These are phyloP conservation scores for Trypanosoma cruzi DNA, from an alignment of 208 protist species.

Conservation along the genomic window DNA sequence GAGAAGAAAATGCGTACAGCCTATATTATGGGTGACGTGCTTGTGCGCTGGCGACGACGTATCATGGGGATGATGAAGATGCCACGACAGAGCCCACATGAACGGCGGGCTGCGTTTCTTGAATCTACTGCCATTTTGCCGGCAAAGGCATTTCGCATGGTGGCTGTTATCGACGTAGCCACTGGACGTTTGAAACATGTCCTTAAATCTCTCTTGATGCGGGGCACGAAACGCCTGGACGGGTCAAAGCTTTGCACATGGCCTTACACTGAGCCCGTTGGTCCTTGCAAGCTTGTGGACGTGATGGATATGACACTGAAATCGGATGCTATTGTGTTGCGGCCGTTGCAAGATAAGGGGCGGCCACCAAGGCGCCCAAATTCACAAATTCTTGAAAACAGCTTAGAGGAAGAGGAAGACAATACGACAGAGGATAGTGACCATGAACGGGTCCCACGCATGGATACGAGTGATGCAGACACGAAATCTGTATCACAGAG, in stretches of 20 bases:
- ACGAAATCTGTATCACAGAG: constrained; percentile 79
- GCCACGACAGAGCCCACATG: constrained; percentile 46
- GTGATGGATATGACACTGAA: constrained; percentile 76
- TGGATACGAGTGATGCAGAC: constrained; percentile 59
- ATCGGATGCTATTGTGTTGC: constrained; percentile 74
- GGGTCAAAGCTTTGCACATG: constrained; percentile 60
- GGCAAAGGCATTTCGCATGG: constrained; percentile 74
- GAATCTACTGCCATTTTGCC: constrained; percentile 66
- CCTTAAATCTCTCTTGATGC: constrained; percentile 75
- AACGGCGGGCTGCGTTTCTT: constrained; percentile 66
- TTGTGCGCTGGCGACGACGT: constrained; percentile 55
- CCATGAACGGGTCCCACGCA: constrained; percentile 69
- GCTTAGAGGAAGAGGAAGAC: constrained; percentile 55
- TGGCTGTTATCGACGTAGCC: constrained; percentile 62
- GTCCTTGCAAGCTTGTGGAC: constrained; percentile 85
- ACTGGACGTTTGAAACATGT: constrained; percentile 76
- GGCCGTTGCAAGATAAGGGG: constrained; percentile 60
- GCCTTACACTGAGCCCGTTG: constrained; percentile 67
- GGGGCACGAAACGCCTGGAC: constrained; percentile 62
- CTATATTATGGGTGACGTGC: constrained; percentile 59
- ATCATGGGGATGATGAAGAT: constrained; percentile 46
- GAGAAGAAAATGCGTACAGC: constrained; percentile 75
- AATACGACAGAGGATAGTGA: constrained; percentile 83
- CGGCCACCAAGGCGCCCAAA: constrained; percentile 78
- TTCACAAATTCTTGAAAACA: constrained; percentile 31